These are phyloP conservation scores for Paxillus rubicundulus DNA, from an alignment of 768 basidiomycete genomes.

Conservation along the genomic window DNA sequence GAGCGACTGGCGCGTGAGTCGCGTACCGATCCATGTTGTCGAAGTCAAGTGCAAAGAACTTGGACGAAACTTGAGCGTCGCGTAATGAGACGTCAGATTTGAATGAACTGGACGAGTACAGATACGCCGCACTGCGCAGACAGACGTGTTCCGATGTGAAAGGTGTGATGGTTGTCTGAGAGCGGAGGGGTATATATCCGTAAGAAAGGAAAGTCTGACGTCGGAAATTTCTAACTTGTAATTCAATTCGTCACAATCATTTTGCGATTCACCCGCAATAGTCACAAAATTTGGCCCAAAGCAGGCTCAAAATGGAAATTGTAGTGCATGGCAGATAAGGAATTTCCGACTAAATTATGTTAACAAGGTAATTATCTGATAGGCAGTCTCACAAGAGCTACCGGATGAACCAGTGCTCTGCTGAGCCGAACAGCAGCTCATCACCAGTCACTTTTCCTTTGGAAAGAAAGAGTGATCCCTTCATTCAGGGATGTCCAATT, in stretches of 20 bases:
- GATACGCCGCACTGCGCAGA: too few relatives aligned
- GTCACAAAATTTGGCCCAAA: too few relatives aligned
- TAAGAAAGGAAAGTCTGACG: not conserved
- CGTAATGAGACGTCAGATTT: not conserved
- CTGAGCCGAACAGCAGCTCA: conserved; percentile 17
- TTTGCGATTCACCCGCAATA: too few relatives aligned
- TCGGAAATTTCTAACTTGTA: too few relatives aligned
- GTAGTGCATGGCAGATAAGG: too few relatives aligned
- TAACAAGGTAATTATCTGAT: too few relatives aligned
- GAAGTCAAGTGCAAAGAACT: not conserved
- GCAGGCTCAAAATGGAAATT: too few relatives aligned
- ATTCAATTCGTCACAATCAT: too few relatives aligned
- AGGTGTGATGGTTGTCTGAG: not conserved
- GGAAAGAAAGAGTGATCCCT: not conserved
- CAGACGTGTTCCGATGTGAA: not conserved
- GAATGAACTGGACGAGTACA: not conserved
- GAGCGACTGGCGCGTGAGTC: not conserved
- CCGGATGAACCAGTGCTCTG: conserved; percentile 1
- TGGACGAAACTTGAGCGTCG: not conserved
- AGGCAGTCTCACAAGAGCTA: too few relatives aligned
- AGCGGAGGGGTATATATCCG: conserved; percentile 4
- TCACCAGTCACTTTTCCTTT: not conserved
- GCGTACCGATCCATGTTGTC: conserved; percentile 36
- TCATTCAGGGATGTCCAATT: not conserved
- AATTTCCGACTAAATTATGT: too few relatives aligned